These are phyloP conservation scores for Narthecium ossifragum DNA, from an alignment of 106 monocot species.

Conservation along the genomic window DNA sequence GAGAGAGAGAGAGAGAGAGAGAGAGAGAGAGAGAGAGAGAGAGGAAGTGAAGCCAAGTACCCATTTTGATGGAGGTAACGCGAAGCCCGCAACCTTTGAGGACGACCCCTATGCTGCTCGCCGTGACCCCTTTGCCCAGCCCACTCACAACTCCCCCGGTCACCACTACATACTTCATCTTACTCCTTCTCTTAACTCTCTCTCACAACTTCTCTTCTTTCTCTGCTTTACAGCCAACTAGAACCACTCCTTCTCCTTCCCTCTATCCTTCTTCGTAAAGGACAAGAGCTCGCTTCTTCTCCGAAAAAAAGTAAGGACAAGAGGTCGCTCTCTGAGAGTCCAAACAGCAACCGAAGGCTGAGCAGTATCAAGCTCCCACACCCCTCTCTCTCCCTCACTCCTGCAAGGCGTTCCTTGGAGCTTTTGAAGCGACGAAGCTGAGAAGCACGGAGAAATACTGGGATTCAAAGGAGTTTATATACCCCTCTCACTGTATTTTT, in stretches of 20 bases:
- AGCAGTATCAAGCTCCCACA: no score
- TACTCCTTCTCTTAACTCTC: conserved; percentile 11
- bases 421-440: no score
- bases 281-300: no score
- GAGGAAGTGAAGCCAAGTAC: conserved; percentile 3
- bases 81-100: conserved; percentile 48
- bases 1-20: neutral
- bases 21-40: conserved; percentile 2
- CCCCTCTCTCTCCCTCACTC: no score
- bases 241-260: neutral
- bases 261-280: no score
- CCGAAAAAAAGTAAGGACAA: no score
- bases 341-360: no score
- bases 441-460: no score
- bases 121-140: conserved; percentile 49
- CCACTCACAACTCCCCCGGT: conserved; percentile 55
- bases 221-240: neutral
- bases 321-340: no score
- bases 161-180: conserved; percentile 55
- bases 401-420: no score
- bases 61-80: conserved; percentile 53
- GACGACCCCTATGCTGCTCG: conserved; percentile 46
- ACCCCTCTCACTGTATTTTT: no score
- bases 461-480: no score
- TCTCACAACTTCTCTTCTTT: neutral